Conservation (phyloP, 2,329 filamentous ascomycete genomes). For the Pleoardoris graminearum region DNA sequence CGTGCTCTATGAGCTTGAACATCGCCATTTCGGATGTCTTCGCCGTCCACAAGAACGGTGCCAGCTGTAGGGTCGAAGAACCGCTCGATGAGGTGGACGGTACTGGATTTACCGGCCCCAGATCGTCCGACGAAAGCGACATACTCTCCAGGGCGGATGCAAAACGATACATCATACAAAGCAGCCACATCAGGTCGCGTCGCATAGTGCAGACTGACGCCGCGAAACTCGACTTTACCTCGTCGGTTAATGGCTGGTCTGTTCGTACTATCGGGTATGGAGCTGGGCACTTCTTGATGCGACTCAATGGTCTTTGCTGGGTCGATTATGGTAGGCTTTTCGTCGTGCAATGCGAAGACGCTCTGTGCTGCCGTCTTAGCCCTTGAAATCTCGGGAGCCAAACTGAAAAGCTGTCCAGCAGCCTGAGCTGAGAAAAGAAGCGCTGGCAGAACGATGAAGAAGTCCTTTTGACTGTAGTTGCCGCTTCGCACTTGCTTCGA, state of each 20-base stretch:
- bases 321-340: slow-evolving; percentile 45
- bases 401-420: slow-evolving; percentile 52
- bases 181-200: slow-evolving; percentile 35
- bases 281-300: not conserved
- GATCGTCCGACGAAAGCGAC: slow-evolving; percentile 51
- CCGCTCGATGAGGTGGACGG: slow-evolving; percentile 51
- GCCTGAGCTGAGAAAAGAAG: slow-evolving; percentile 53
- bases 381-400: slow-evolving; percentile 51
- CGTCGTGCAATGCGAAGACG: slow-evolving; percentile 49
- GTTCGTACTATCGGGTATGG: not conserved
- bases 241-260: slow-evolving; percentile 2
- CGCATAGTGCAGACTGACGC: slow-evolving; percentile 39
- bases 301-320: not conserved
- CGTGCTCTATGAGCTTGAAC: slow-evolving; percentile 44
- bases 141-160: slow-evolving; percentile 43
- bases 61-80: slow-evolving; percentile 51
- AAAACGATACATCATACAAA: slow-evolving; percentile 46
- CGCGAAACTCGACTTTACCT: slow-evolving; percentile 40
- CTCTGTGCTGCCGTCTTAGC: slow-evolving; percentile 51
- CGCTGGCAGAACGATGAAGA: slow-evolving; percentile 53
- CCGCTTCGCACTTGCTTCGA: slow-evolving; percentile 50
- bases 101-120: slow-evolving; percentile 53
- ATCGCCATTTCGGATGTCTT: slow-evolving; percentile 46
- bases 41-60: slow-evolving; percentile 46
- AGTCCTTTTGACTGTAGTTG: slow-evolving; percentile 46